These are phyloP conservation scores for Fusarium siculi DNA, from an alignment of 2,329 filamentous ascomycete species.

Conservation along the genomic window DNA sequence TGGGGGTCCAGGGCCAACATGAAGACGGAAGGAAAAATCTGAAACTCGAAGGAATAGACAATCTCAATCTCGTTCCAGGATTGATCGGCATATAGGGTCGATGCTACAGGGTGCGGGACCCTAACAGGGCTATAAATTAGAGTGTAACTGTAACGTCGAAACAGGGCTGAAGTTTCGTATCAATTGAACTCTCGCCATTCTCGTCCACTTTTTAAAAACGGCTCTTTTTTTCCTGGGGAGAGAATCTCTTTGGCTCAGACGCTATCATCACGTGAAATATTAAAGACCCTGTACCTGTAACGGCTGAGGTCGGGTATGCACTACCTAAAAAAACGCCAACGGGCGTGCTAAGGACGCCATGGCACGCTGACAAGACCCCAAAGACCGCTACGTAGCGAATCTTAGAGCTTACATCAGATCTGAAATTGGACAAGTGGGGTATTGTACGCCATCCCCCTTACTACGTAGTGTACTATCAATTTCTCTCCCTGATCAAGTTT, in stretches of 20 bases:
- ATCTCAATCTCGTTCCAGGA: conserved; percentile 19
- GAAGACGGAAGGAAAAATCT: background rate
- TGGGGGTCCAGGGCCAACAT: background rate
- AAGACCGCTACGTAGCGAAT: background rate
- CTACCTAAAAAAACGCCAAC: background rate
- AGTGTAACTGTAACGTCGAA: conserved; percentile 13
- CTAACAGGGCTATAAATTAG: background rate
- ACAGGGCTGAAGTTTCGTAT: conserved; percentile 20
- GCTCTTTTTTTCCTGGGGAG: background rate
- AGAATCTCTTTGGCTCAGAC: background rate
- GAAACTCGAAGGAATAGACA: conserved; percentile 21
- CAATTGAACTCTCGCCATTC: background rate
- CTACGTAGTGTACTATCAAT: conserved; percentile 11
- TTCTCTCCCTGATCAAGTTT: conserved; percentile 8
- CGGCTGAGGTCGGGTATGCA: background rate
- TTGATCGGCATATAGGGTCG: conserved; percentile 13
- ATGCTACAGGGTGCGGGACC: background rate
- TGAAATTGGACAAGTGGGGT: conserved; percentile 24
- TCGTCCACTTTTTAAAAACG: background rate
- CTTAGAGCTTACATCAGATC: conserved; percentile 12
- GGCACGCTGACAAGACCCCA: background rate
- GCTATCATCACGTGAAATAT: background rate
- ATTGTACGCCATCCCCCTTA: conserved; percentile 10
- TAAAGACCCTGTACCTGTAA: background rate
- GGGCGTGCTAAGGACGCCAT: background rate